Base-by-base conservation (phyloP, 2,329 filamentous ascomycete species). In the Diaporthe sp. region DNA sequence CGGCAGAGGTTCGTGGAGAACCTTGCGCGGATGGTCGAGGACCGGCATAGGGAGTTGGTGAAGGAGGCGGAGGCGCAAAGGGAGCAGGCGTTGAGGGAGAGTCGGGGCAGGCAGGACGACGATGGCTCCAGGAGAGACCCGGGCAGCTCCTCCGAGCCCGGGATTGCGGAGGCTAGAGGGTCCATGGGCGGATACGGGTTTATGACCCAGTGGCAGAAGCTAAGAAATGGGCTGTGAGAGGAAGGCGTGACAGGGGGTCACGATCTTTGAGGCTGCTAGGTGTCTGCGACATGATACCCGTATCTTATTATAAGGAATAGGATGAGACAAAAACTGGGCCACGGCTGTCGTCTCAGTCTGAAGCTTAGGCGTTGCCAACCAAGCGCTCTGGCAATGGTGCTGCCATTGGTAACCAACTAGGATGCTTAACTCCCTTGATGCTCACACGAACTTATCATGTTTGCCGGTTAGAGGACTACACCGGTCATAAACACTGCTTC, bases 1-100 rank as follows among this genome's bases (percentile, higher is more conserved):
- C 88, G 97, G 70, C 85, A 85, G 13, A 94, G 91, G 79, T 95
- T 98, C 81, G 92, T 99, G 25, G 96, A 98, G 77, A 89, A 89
- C 69, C 82, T 99, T 78, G 91, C 92, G 44, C 95, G 92, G 85
- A 89, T 94, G 83, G 94, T 98, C 1, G 95, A 98, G 80, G 96
- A 98, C 77, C 87, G 86, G 73, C 89, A 89, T 76, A 84, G 85
- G 77, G 88, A 89, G 73, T 79, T 91, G 72, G 79, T 90, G 78
- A 84, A 83, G 76, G 89, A 90, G 78, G 82, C 86, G 77, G 88
- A 79, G 80, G 77, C 59, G 78, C 77, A 65, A 84, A 79, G 71
- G 83, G 83, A 76, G 83, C 70, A 35, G 47, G 70, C 32, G 15
- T 13, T 63, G 44, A 84, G 71, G 78, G 80, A 55, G 81, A 78